A percentile compares a stretch with the other conserved stretches of the same genome.
These are phyloP conservation scores for Seiridium cupressi DNA, from an alignment of 2,329 filamentous ascomycete species.

Conservation along the genomic window DNA sequence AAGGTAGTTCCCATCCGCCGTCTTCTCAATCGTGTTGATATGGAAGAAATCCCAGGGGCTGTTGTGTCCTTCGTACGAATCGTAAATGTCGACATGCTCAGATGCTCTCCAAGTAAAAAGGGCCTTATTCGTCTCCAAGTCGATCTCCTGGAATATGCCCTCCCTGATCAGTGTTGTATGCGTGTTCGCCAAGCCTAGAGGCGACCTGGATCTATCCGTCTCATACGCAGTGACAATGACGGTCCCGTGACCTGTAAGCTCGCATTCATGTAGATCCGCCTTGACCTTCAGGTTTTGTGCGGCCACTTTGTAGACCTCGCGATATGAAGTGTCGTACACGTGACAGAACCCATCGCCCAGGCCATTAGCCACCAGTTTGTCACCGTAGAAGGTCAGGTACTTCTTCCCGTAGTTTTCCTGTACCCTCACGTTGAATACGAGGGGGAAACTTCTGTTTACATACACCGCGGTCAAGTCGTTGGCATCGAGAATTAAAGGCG, in stretches of 20 bases:
- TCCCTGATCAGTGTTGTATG: conserved; percentile 7
- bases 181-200: neutral
- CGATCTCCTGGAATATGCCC: conserved; percentile 12
- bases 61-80: conserved; percentile 4
- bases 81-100: conserved; percentile 8
- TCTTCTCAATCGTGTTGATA: conserved; percentile 12
- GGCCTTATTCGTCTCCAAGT: conserved; percentile 11
- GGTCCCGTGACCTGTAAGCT: conserved; percentile 12
- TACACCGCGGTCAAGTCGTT: conserved; percentile 17
- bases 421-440: conserved; percentile 17
- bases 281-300: conserved; percentile 12
- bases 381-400: conserved; percentile 20
- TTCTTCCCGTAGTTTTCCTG: conserved; percentile 16
- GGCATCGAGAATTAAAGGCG: conserved; percentile 16
- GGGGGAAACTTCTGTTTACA: conserved; percentile 16
- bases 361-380: conserved; percentile 12
- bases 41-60: conserved; percentile 12
- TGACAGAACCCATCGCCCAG: conserved; percentile 16
- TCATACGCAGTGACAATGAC: conserved; percentile 12
- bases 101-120: conserved; percentile 11
- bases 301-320: conserved; percentile 14
- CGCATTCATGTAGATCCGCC: conserved; percentile 13
- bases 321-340: conserved; percentile 15
- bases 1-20: conserved; percentile 13
- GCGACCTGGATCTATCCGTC: neutral